Evolutionary conservation across 257 asterid species (phyloP).

Genomic region (Dorcoceras hygrometricum): DNA sequence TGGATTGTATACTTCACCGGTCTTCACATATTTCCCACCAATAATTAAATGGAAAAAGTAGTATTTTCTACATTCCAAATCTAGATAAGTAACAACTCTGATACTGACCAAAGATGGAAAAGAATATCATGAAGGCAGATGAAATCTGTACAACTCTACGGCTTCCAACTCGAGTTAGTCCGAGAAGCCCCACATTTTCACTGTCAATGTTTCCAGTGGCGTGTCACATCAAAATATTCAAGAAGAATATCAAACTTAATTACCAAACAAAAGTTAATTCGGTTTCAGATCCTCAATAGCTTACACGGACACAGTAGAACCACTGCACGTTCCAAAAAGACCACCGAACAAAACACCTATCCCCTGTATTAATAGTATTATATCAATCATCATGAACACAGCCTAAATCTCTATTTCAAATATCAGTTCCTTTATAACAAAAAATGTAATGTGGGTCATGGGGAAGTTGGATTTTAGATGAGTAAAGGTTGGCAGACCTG

Average conservation of each 20-base stretch:
- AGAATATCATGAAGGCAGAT: constrained; percentile 97
- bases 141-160: constrained; percentile 97
- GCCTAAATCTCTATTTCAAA: background rate
- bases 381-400: background rate
- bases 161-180: constrained; percentile 97
- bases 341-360: constrained; percentile 90
- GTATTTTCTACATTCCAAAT: background rate
- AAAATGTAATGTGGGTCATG: background rate
- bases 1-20: background rate
- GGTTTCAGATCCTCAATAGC: constrained; percentile 26
- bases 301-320: constrained; percentile 96
- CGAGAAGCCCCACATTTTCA: constrained; percentile 97
- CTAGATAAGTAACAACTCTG: background rate
- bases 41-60: background rate
- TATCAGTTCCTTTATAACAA: background rate
- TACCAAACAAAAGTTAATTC: background rate
- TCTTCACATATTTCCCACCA: background rate
- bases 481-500: constrained; percentile 48
- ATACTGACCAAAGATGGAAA: constrained; percentile 74
- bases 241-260: constrained; percentile 3
- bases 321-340: constrained; percentile 86
- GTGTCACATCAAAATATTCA: constrained; percentile 13
- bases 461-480: background rate
- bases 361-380: constrained; percentile 69
- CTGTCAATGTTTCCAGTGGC: constrained; percentile 39